Conservation (phyloP, 2,329 filamentous ascomycete genomes). For the Fusarium sp. region DNA sequence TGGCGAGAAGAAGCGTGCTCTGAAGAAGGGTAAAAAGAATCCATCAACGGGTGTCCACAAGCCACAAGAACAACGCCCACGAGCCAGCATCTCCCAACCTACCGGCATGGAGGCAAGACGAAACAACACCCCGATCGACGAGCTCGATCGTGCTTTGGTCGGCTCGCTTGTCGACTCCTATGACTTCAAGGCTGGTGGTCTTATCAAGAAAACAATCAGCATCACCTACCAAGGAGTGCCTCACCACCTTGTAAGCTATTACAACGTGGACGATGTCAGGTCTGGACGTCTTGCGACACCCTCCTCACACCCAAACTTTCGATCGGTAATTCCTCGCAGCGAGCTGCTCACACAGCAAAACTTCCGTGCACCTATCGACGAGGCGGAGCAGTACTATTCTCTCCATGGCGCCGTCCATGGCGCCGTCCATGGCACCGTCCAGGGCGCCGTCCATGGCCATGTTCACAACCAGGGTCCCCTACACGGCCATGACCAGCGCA, state of each 20-base stretch:
- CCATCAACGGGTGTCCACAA: slow-evolving; percentile 54
- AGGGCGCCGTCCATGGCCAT: too few relatives aligned
- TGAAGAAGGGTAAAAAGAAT: slow-evolving; percentile 72
- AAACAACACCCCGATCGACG: slow-evolving; percentile 39
- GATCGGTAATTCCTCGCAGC: background rate
- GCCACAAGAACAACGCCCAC: slow-evolving; percentile 41
- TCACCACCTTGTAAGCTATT: slow-evolving; percentile 92
- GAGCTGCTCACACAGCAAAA: background rate
- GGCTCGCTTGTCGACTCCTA: slow-evolving; percentile 93
- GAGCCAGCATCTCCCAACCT: slow-evolving; percentile 33
- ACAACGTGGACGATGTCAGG: slow-evolving; percentile 83
- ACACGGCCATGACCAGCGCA: too few relatives aligned
- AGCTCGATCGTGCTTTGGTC: slow-evolving; percentile 65
- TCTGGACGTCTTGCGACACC: slow-evolving; percentile 70
- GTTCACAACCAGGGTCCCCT: too few relatives aligned
- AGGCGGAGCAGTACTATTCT: too few relatives aligned
- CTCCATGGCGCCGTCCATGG: too few relatives aligned
- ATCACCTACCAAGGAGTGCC: slow-evolving; percentile 79
- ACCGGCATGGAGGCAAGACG: slow-evolving; percentile 23
- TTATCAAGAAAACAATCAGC: slow-evolving; percentile 95
- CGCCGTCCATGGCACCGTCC: too few relatives aligned
- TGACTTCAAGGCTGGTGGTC: slow-evolving; percentile 82
- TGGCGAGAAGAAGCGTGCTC: slow-evolving; percentile 86
- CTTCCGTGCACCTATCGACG: background rate
- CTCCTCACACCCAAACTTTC: slow-evolving; percentile 56